These are phyloP conservation scores for Trichoderma reesei DNA, from an alignment of 495 filamentous ascomycete genomes.

Conservation along the genomic window DNA sequence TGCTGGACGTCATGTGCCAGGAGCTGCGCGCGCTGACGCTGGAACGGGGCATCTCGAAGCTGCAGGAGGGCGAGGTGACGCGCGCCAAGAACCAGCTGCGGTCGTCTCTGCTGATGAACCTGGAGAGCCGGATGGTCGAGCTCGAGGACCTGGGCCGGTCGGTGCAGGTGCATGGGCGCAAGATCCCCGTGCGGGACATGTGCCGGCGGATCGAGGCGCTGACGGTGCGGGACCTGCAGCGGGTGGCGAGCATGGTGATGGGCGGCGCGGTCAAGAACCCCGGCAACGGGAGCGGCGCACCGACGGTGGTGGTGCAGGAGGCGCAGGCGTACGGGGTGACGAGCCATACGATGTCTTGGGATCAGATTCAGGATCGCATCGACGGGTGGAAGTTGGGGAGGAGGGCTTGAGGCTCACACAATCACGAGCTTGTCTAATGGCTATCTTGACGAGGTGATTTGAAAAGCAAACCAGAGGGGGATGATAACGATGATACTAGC, in stretches of 20 bases:
- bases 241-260: constrained; percentile 75
- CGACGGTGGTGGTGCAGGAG: constrained; percentile 93
- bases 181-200: constrained; percentile 90
- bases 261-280: constrained; percentile 65
- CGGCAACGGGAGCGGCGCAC: constrained; percentile 74
- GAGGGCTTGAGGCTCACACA: constrained; percentile 13
- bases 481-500: neutral
- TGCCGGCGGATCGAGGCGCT: constrained; percentile 73
- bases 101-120: constrained; percentile 88
- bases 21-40: constrained; percentile 72
- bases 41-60: constrained; percentile 54
- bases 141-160: constrained; percentile 95
- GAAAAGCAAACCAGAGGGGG: neutral
- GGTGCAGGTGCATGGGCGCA: constrained; percentile 88
- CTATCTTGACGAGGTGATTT: neutral
- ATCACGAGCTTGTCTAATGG: neutral
- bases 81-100: constrained; percentile 98
- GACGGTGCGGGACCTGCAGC: constrained; percentile 69
- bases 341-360: constrained; percentile 60
- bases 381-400: constrained; percentile 71
- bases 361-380: constrained; percentile 79
- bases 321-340: constrained; percentile 45
- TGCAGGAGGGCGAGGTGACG: constrained; percentile 73
- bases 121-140: constrained; percentile 95
- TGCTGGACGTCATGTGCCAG: constrained; percentile 89